phyloP scores from a whole-genome alignment of 2,329 filamentous ascomycete species.

The Diplodia seriata region DNA sequence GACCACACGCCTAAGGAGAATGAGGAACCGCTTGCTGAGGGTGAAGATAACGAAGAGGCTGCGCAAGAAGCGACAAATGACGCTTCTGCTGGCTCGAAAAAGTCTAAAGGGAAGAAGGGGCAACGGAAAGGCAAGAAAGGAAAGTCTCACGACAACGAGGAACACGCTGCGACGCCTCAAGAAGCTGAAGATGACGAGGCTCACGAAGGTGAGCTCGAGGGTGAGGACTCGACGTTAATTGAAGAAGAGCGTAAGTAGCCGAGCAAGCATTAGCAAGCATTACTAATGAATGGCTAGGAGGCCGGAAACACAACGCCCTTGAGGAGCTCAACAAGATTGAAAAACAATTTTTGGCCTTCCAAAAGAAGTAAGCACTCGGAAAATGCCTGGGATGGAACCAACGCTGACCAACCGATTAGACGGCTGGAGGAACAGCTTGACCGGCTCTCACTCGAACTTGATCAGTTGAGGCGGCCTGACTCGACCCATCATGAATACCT shows the following conservation, averaged over 20 bases:
- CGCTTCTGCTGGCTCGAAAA: background rate
- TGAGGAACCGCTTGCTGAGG: conserved; percentile 37
- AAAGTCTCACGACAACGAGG: conserved; percentile 20
- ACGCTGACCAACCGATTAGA: conserved; percentile 53
- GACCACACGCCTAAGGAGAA: conserved; percentile 37
- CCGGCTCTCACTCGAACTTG: conserved; percentile 73
- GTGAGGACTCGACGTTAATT: conserved; percentile 45
- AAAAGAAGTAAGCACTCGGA: conserved; percentile 69
- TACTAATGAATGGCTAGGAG: conserved; percentile 58
- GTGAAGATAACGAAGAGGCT: conserved; percentile 21
- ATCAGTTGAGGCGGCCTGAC: conserved; percentile 63
- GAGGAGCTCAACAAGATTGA: conserved; percentile 82
- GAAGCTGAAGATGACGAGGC: conserved; percentile 36
- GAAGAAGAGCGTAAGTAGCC: conserved; percentile 48
- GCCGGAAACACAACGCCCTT: conserved; percentile 75
- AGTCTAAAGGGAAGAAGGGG: conserved; percentile 29
- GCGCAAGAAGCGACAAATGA: conserved; percentile 15
- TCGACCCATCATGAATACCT: conserved; percentile 88
- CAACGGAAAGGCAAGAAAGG: conserved; percentile 31
- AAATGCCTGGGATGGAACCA: too few relatives aligned
- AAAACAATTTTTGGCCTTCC: conserved; percentile 84
- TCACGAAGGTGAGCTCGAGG: conserved; percentile 53
- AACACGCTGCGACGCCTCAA: conserved; percentile 39
- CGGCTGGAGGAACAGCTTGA: conserved; percentile 88
- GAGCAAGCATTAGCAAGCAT: conserved; percentile 22